Evolutionary conservation across 164 flowering plant genomes (phyloP), one percentile per base, ranked within the genome.

Genomic region (Stephania yunnanensis): DNA sequence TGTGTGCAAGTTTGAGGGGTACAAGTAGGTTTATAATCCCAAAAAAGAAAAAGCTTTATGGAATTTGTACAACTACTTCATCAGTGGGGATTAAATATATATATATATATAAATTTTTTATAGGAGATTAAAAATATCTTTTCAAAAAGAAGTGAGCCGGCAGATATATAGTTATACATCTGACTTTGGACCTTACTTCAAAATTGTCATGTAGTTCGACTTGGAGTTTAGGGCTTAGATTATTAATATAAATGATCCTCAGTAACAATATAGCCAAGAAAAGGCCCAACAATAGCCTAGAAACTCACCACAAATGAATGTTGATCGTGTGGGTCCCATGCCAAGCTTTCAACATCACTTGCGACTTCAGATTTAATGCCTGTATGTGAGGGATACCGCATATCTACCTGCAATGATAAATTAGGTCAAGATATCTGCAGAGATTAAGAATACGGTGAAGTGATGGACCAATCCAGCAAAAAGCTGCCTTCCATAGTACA

Each of bases 301-400:
- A 45, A 42, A 85, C 89, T 67, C 52, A 95, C 97, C 88, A 92
- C 89, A 88, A 95, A 95, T 20, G 89, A 87, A 74, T 92, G 85
- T 70, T 89, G 88, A 45, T 83, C 81, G 77, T 95, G 94, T 50
- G 99, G 98, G 81, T 95, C 94, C 99, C 99, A 95, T 73, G 92
- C 95, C 86, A 95, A 82, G 86, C 92, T 85, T 83, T 93, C 99
- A 75, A 95, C 95, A 82, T 95, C 97, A 79, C 93, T 85, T 11
- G 83, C 55, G 52, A 93, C 96, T n/a, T 84, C 77, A 92, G 97
- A 95, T 77, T 79, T 89, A 66, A 85, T 81, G 74, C 99, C 97
- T 53, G 86, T 48, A 73, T 89, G 92, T 58, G 93, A 82, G 64
- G 94, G 91, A 46, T 74, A 71, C 78, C 96, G 89, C 76, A 86